A percentile compares a stretch with the other conserved stretches of the same genome.
Evolutionary conservation across 768 basidiomycete genomes (phyloP).

Genomic region (Boletus huronensis): DNA sequence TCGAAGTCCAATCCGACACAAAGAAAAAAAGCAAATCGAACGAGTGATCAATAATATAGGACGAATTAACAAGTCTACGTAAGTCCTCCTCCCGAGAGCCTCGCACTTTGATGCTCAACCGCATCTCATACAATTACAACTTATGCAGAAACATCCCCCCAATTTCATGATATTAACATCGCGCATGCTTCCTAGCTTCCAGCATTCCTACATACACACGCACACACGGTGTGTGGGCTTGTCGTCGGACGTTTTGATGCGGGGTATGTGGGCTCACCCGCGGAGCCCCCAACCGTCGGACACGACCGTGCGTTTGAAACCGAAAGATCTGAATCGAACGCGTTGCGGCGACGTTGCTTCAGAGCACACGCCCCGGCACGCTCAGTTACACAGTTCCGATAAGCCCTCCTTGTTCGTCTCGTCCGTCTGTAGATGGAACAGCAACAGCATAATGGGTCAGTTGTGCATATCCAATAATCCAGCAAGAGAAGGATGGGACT

Average conservation of each 20-base stretch:
- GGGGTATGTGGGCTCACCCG: no score
- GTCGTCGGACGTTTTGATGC: neutral
- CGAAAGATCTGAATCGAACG: neutral
- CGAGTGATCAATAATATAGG: neutral
- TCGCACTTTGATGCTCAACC: neutral
- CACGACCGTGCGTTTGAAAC: neutral
- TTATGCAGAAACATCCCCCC: neutral
- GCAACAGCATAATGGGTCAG: neutral
- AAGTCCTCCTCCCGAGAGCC: neutral
- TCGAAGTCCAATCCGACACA: no score
- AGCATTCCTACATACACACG: neutral
- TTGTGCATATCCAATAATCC: no score
- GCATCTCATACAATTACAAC: neutral
- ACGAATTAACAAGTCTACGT: neutral
- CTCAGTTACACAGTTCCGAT: neutral
- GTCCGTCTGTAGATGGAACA: neutral
- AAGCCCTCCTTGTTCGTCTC: slow-evolving; percentile 1
- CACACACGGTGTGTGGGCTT: neutral
- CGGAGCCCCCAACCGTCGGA: no score
- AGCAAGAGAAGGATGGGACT: neutral
- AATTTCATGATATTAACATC: neutral
- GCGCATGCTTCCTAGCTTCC: neutral
- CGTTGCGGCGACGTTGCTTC: neutral
- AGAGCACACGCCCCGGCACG: neutral
- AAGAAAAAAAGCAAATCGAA: neutral